Evolutionary conservation across 2,329 filamentous ascomycete species (phyloP), one percentile per base, ranked within the genome.

Genomic region (Fusarium protoensiforme): DNA sequence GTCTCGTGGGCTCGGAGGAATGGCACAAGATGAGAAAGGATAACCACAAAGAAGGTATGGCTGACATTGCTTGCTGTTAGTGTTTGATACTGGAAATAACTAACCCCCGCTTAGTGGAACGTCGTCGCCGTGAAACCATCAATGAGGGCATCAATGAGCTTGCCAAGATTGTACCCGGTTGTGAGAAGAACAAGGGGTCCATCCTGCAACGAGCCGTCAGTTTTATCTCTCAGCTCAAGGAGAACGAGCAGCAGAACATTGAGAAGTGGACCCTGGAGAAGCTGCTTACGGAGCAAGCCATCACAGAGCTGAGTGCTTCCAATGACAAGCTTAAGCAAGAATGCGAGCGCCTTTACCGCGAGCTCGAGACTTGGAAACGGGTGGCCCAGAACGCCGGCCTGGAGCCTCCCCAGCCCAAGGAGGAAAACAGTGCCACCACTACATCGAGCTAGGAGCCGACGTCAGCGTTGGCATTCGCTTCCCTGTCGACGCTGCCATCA

Each of bases 131-230:
- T 72, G 96, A 99, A 84, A 98, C 96, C 0, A 99, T 99, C 82
- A 99, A 99, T 75, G 96, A 99, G 84, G 96, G 96, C 58, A 99
- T 99, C 77, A 98, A 98, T 80, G 96, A 98, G 83, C 90, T 99
- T 33, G 94, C 96, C 75, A 98, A 98, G 85, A 97, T 99, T 75
- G 96, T 99, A 0, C 96, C 96, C 0, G 95, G 95, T 16, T 98
- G 96, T 79, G 96, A 99, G 84, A 99, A 98, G 88, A 98, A 99
- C 87, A 99, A 99, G 84, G 96, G 96, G 1, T 97, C 95, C 3
- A 98, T 99, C 73, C 87, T 99, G 39, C 94, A 97, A 80, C 94
- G 96, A 36, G 95, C 96, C 0, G 96, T 98, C 11, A 92, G 94
- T 73, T 98, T 98, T 85, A 98, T 99, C 80, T 93, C 92, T 13